These are phyloP conservation scores for Rhodosporidiobolus odoratus DNA, from an alignment of 768 basidiomycete genomes.

Conservation along the genomic window DNA sequence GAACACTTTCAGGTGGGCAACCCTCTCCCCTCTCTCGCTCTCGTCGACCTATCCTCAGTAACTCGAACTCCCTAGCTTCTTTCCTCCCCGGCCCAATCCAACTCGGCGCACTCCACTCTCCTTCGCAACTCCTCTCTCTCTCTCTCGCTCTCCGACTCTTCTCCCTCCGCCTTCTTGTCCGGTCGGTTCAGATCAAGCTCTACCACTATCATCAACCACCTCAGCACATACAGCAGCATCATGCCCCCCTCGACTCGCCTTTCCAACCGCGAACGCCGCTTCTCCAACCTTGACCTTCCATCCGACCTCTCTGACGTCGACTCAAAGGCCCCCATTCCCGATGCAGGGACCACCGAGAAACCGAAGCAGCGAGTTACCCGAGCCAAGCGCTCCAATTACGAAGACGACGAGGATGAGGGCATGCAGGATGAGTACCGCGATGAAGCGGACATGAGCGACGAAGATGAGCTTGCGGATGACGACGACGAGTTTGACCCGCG, in stretches of 20 bases:
- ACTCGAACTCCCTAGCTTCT: too few species aligned
- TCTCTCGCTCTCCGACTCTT: too few species aligned
- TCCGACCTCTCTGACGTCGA: neutral
- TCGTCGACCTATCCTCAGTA: too few species aligned
- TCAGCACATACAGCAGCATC: too few species aligned
- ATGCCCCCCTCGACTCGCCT: conserved; percentile 21
- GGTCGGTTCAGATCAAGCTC: neutral
- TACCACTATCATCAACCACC: too few species aligned
- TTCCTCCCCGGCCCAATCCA: too few species aligned
- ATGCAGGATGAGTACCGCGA: neutral
- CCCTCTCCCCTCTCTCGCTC: too few species aligned
- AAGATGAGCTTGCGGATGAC: neutral
- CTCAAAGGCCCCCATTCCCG: neutral
- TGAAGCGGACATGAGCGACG: neutral
- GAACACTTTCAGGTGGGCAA: too few species aligned
- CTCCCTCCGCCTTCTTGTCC: neutral
- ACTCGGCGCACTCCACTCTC: too few species aligned
- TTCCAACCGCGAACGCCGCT: conserved; percentile 1
- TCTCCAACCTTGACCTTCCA: neutral
- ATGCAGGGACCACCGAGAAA: neutral
- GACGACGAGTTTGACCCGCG: conserved; percentile 11
- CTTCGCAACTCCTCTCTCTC: too few species aligned
- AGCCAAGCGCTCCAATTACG: neutral
- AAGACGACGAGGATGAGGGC: neutral
- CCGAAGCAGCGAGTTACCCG: neutral